Evolutionary conservation across 805 yeast species (phyloP).

Genomic region (Schwanniomyces yamadae): DNA sequence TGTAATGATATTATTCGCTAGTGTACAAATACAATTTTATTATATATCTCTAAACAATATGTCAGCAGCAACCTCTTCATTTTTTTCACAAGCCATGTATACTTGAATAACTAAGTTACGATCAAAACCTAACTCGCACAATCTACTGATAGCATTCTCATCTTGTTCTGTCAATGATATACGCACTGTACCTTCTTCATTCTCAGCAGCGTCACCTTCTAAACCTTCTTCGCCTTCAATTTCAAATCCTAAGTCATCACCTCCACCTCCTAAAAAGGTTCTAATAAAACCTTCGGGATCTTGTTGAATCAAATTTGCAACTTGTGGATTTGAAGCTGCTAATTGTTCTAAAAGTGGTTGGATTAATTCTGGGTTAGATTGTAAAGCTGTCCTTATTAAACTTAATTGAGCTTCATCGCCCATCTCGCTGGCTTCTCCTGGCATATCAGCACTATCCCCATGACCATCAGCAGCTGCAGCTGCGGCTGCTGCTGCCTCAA

Average conservation of each 20-base stretch:
- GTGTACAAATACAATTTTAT: slow-evolving; percentile 5
- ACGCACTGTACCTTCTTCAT: slow-evolving; percentile 41
- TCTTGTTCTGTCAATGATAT: slow-evolving; percentile 77
- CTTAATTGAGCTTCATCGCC: slow-evolving; percentile 49
- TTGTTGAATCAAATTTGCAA: slow-evolving; percentile 73
- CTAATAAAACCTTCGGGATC: slow-evolving; percentile 90
- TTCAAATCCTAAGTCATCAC: slow-evolving; percentile 46
- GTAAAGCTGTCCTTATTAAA: slow-evolving; percentile 70
- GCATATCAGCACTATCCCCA: slow-evolving; percentile 27
- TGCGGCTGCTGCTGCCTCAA: slow-evolving; percentile 50
- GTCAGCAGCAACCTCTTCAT: slow-evolving; percentile 96
- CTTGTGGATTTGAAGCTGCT: slow-evolving; percentile 78
- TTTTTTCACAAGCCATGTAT: slow-evolving; percentile 95
- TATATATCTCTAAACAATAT: slow-evolving; percentile 61
- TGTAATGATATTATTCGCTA: too few relatives aligned
- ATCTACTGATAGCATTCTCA: slow-evolving; percentile 81
- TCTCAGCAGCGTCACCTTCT: slow-evolving; percentile 37
- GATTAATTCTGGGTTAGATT: slow-evolving; percentile 83
- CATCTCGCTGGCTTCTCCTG: slow-evolving; percentile 36
- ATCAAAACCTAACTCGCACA: slow-evolving; percentile 92
- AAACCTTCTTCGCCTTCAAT: slow-evolving; percentile 39
- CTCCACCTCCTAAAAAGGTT: slow-evolving; percentile 63
- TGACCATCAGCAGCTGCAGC: slow-evolving; percentile 23
- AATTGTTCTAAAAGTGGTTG: slow-evolving; percentile 82
- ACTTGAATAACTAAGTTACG: slow-evolving; percentile 86